phyloP scores from a whole-genome alignment of 1,139 yeast genomes.

The Kodamaea sp. region DNA sequence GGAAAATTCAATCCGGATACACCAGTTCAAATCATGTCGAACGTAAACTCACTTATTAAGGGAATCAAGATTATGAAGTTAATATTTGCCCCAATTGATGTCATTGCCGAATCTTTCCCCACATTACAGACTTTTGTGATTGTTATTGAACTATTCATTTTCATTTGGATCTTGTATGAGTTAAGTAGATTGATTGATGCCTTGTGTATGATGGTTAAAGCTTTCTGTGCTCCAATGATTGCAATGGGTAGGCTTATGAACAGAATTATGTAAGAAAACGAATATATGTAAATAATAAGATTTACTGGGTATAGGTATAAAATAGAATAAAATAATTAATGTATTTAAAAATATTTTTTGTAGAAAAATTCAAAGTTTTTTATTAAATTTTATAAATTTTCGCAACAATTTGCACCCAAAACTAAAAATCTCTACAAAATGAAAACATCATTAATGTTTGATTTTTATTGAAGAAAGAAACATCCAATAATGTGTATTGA shows the following conservation, averaged over 20 bases:
- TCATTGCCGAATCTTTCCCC: constrained; percentile 39
- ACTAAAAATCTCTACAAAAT: too few relatives aligned
- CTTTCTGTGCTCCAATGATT: constrained; percentile 48
- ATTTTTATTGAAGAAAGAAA: too few relatives aligned
- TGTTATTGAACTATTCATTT: constrained; percentile 35
- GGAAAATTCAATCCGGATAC: constrained; percentile 4
- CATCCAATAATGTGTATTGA: too few relatives aligned
- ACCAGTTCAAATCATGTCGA: constrained; percentile 18
- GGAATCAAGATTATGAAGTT: constrained; percentile 35
- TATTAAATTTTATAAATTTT: too few relatives aligned
- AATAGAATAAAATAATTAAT: too few relatives aligned
- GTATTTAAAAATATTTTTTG: too few relatives aligned
- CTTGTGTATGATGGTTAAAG: constrained; percentile 45
- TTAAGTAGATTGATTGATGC: constrained; percentile 44
- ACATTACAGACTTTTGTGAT: constrained; percentile 38
- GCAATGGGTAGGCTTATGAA: constrained; percentile 47
- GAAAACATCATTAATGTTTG: too few relatives aligned
- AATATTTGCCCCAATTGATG: constrained; percentile 43
- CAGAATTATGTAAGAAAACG: constrained; percentile 27
- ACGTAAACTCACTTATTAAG: constrained; percentile 34
- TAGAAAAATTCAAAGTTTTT: too few relatives aligned
- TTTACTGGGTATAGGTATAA: too few relatives aligned
- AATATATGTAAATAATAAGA: neutral
- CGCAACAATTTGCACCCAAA: too few relatives aligned
- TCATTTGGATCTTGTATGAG: constrained; percentile 44